A percentile compares a stretch with the other conserved stretches of the same genome.
Conservation (phyloP, 75 land plant genomes). For the Selaginella tamariscina region DNA sequence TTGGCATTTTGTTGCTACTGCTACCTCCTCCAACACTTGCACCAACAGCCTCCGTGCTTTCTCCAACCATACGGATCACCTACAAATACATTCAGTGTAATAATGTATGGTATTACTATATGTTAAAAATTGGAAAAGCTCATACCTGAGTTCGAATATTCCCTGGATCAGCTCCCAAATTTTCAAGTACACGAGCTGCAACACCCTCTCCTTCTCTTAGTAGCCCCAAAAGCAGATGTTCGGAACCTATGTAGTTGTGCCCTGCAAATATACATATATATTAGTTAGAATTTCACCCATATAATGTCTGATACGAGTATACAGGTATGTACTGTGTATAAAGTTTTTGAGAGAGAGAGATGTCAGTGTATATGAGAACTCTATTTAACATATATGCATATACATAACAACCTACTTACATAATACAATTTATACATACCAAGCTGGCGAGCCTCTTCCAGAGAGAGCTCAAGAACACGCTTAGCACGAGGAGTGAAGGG, state of each 20-base stretch:
- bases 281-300: no score
- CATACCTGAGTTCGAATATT: slow-evolving; percentile 72
- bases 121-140: not conserved
- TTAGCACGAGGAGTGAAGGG: slow-evolving; percentile 44
- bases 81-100: no score
- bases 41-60: slow-evolving; percentile 82
- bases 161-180: slow-evolving; percentile 78
- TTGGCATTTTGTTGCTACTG: slow-evolving; percentile 81
- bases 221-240: slow-evolving; percentile 74
- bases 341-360: no score
- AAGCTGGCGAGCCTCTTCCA: slow-evolving; percentile 41
- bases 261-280: slow-evolving; percentile 32
- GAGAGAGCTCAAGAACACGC: slow-evolving; percentile 37
- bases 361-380: no score
- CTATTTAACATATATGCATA: no score
- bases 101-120: no score
- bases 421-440: slow-evolving; percentile 20
- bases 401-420: no score
- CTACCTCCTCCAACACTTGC: slow-evolving; percentile 81
- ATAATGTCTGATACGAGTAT: no score
- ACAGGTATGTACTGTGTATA: no score
- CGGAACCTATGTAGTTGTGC: slow-evolving; percentile 90
- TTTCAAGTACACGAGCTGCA: slow-evolving; percentile 89
- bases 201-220: slow-evolving; percentile 93
- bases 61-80: slow-evolving; percentile 94